Conservation (phyloP, 805 yeast genomes). For the Nakazawaea ambrosiae region DNA sequence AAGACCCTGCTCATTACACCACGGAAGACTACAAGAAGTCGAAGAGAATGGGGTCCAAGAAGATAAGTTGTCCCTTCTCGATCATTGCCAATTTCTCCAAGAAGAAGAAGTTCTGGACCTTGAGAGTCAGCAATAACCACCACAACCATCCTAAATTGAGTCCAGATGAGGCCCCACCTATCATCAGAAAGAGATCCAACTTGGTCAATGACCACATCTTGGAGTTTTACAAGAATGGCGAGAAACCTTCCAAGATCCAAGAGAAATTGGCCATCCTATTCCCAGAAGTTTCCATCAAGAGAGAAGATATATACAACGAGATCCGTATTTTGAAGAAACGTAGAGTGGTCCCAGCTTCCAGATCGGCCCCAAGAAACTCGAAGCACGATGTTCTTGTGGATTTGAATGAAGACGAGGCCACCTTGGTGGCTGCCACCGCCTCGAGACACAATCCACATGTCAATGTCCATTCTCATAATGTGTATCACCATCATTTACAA, state of each 20-base stretch:
- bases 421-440: conserved; percentile 9
- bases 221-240: conserved; percentile 46
- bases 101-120: conserved; percentile 42
- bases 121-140: conserved; percentile 46
- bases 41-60: conserved; percentile 34
- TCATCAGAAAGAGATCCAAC: conserved; percentile 46
- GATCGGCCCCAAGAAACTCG: conserved; percentile 9
- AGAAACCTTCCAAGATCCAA: conserved; percentile 49
- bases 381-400: conserved; percentile 12
- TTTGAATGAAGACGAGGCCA: conserved; percentile 10
- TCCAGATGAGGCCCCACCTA: conserved; percentile 48
- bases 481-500: conserved; percentile 9
- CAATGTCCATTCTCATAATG: conserved; percentile 3
- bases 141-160: conserved; percentile 54
- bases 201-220: conserved; percentile 44
- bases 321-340: conserved; percentile 49
- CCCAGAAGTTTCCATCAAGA: conserved; percentile 46
- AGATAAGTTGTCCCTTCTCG: conserved; percentile 50
- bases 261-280: conserved; percentile 42
- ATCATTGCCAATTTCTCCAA: conserved; percentile 51
- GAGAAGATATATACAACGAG: conserved; percentile 54
- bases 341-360: conserved; percentile 22
- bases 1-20: conserved; percentile 11
- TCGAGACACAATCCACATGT: conserved; percentile 9
- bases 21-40: conserved; percentile 24